These are phyloP conservation scores for Didymella lethalis DNA, from an alignment of 2,329 filamentous ascomycete species.

Conservation along the genomic window DNA sequence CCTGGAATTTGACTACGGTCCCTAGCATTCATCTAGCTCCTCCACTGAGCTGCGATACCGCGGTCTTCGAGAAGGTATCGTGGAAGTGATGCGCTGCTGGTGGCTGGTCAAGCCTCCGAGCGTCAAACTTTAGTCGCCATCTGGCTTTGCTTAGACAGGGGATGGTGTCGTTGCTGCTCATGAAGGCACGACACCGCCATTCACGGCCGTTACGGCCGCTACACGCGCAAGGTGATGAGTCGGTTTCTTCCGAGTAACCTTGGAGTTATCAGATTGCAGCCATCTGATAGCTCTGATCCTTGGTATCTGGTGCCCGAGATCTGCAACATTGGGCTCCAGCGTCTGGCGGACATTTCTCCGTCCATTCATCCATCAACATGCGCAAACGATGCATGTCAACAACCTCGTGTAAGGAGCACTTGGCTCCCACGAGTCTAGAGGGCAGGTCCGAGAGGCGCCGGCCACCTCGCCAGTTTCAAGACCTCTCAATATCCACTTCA, in stretches of 20 bases:
- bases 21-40: conserved; percentile 20
- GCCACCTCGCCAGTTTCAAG: conserved; percentile 18
- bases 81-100: conserved; percentile 43
- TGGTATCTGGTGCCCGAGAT: conserved; percentile 36
- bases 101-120: conserved; percentile 24
- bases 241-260: conserved; percentile 8
- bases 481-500: conserved; percentile 13
- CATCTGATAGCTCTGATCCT: conserved; percentile 1
- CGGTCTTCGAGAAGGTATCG: conserved; percentile 44
- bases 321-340: conserved; percentile 31
- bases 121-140: conserved; percentile 9
- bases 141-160: conserved; percentile 10
- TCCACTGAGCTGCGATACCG: conserved; percentile 27
- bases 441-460: conserved; percentile 18
- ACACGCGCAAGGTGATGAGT: conserved; percentile 5
- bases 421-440: conserved; percentile 23
- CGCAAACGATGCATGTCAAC: conserved; percentile 20
- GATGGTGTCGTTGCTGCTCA: conserved; percentile 3
- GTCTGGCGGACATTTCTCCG: conserved; percentile 10
- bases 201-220: conserved; percentile 12
- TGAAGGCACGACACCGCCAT: conserved; percentile 21
- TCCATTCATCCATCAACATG: conserved; percentile 11
- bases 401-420: conserved; percentile 26
- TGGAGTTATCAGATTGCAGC: conserved; percentile 9
- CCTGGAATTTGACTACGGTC: conserved; percentile 22